A percentile compares a stretch with the other conserved stretches of the same genome.
Conservation (phyloP, 352 stramenopile species). For the Globisporangium nunn region DNA sequence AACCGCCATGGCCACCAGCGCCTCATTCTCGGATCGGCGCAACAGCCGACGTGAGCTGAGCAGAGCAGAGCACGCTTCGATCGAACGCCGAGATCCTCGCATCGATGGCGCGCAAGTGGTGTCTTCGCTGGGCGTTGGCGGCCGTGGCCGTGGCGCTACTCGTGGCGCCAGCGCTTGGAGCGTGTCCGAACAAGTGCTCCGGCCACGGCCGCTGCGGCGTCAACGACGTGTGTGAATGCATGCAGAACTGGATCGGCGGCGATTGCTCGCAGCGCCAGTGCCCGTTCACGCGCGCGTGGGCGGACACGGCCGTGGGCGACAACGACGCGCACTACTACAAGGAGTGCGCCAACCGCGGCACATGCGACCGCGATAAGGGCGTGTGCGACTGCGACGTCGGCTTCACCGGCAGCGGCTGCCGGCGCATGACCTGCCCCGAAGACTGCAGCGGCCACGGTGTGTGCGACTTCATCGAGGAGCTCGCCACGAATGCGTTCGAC, state of each 20-base stretch:
- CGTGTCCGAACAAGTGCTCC: slow-evolving; percentile 84
- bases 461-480: slow-evolving; percentile 49
- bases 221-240: slow-evolving; percentile 77
- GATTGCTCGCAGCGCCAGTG: slow-evolving; percentile 40
- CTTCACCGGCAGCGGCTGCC: slow-evolving; percentile 67
- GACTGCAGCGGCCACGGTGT: slow-evolving; percentile 44
- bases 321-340: slow-evolving; percentile 59
- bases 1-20: no score
- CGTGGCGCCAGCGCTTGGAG: slow-evolving; percentile 14
- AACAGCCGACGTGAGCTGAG: no score
- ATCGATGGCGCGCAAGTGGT: slow-evolving; percentile 22
- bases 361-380: slow-evolving; percentile 69
- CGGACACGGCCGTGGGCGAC: slow-evolving; percentile 29
- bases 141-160: slow-evolving; percentile 22
- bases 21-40: no score
- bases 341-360: slow-evolving; percentile 66
- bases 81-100: no score
- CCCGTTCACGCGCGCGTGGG: slow-evolving; percentile 36
- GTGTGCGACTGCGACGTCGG: slow-evolving; percentile 52
- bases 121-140: slow-evolving; percentile 10
- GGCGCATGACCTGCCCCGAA: slow-evolving; percentile 27
- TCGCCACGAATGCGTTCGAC: slow-evolving; percentile 33
- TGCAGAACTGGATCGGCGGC: slow-evolving; percentile 65
- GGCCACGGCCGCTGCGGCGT: slow-evolving; percentile 74
- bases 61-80: no score